Percentiles rank a stretch among this genome's conserved stretches.
Conservation (phyloP, 805 yeast species). For the Sugiyamaella americana region DNA sequence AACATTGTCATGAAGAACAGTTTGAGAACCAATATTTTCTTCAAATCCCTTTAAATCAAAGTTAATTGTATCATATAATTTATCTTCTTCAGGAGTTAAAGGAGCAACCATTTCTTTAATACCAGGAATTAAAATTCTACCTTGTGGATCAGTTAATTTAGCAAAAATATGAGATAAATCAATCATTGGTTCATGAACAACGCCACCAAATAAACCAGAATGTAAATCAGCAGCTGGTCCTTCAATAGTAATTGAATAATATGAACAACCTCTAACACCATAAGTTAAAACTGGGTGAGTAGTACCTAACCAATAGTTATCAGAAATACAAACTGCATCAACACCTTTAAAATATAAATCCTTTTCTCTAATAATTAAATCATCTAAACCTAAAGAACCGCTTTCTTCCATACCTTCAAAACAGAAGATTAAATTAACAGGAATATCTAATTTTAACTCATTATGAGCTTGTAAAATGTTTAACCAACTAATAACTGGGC, state of each 20-base stretch:
- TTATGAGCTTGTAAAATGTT: conserved; percentile 88
- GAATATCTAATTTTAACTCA: conserved; percentile 76
- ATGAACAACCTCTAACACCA: conserved; percentile 95
- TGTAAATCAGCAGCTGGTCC: conserved; percentile 98
- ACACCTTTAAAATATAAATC: conserved; percentile 74
- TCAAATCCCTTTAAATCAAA: conserved; percentile 79
- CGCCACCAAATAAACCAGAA: conserved; percentile 96
- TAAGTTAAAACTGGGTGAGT: conserved; percentile 94
- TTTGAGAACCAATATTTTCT: conserved; percentile 81
- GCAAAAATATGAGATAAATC: conserved; percentile 78
- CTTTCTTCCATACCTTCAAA: conserved; percentile 99
- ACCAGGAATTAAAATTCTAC: conserved; percentile 84
- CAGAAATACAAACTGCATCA: conserved; percentile 92
- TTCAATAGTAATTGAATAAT: conserved; percentile 71
- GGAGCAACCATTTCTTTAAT: conserved; percentile 93
- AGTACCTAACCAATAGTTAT: conserved; percentile 98
- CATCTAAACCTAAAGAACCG: conserved; percentile 89
- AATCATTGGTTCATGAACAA: conserved; percentile 94
- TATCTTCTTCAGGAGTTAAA: conserved; percentile 70
- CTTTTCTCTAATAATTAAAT: conserved; percentile 74
- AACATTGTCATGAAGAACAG: conserved; percentile 69
- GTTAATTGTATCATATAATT: conserved; percentile 78
- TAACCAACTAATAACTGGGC: conserved; percentile 97
- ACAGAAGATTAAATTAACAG: conserved; percentile 87
- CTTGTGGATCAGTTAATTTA: conserved; percentile 70